Conservation (phyloP, 768 basidiomycete species). For the Agaricus blazei region DNA sequence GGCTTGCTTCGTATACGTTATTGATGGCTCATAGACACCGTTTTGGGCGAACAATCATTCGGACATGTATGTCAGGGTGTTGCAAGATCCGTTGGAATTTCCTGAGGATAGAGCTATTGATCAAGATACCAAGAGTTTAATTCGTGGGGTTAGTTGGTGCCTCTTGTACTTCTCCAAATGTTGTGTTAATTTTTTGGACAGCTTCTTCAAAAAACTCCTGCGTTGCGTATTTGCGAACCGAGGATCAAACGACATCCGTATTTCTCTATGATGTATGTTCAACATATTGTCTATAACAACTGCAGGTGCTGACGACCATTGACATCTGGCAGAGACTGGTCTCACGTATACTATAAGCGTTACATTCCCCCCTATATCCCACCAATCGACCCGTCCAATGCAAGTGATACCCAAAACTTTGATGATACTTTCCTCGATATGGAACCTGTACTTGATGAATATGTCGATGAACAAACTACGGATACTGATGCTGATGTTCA, state of each 20-base stretch:
- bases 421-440: conserved; percentile 96
- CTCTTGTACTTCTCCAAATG: conserved; percentile 1
- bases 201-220: conserved; percentile 92
- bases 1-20: background rate
- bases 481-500: conserved; percentile 54
- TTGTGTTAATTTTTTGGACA: conserved; percentile 23
- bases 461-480: conserved; percentile 43
- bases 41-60: conserved; percentile 92
- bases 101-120: conserved; percentile 91
- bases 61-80: conserved; percentile 90
- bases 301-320: background rate
- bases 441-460: conserved; percentile 85
- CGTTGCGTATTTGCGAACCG: conserved; percentile 86
- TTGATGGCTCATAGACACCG: conserved; percentile 56
- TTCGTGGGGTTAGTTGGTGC: conserved; percentile 75
- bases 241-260: conserved; percentile 93
- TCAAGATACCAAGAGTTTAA: conserved; percentile 90
- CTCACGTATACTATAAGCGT: conserved; percentile 90
- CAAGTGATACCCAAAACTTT: conserved; percentile 96
- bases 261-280: conserved; percentile 85
- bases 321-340: conserved; percentile 66
- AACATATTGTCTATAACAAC: too few relatives aligned
- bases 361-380: conserved; percentile 96
- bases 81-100: conserved; percentile 87
- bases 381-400: conserved; percentile 85